Base-by-base conservation (phyloP, 2,329 filamentous ascomycete species). In the Myotisia sp. region DNA sequence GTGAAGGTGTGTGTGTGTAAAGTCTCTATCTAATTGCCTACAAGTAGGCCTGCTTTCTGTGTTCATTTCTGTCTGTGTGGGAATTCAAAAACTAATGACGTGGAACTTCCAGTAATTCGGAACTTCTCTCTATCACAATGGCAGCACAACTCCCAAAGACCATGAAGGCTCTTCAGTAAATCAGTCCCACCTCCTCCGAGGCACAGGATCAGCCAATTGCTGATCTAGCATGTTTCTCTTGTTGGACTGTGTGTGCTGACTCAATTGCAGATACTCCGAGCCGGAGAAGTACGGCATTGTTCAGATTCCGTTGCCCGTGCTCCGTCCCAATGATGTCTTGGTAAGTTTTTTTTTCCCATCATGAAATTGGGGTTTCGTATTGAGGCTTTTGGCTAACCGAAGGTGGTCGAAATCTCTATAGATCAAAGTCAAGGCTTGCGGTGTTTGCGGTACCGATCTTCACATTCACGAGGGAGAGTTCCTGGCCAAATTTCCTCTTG, bases 371-470 rank as follows among this genome's bases (percentile, higher is more conserved):
- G 20, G 18, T 20, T 28, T 26, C 27, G 17, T 12, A 12, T 6
- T 9, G 10, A 37, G 12, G 6, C 9, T 12, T 19, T 23, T n/a
- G 30, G 35, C 4, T 18, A 13, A 14, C 19, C 9, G 14, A 7
- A 31, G 14, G 10, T 10, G 23, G 41, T 49, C 44, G 37, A 4
- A 40, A 45, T 26, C 43, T 44, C 41, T 46, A 35, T 47, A 67
- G 60, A 57, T 77, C 56, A 74, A 78, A 58, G 74, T 79, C 49
- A 76, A 77, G 58, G 74, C 70, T 36, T 75, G 70, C 45, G 71
- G 72, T 60, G 70, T 76, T 41, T 76, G 71, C 45, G 68, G 68
- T 44, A 71, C 67, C 43, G 67, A 68, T 55, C 48, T 59, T 51
- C 58, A 53, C 34, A 55, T 60, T 37, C 74, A 79, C 49, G 71